These are phyloP conservation scores for Rhynchospora pubera DNA, from an alignment of 176 grass and related monocot species.

Conservation along the genomic window DNA sequence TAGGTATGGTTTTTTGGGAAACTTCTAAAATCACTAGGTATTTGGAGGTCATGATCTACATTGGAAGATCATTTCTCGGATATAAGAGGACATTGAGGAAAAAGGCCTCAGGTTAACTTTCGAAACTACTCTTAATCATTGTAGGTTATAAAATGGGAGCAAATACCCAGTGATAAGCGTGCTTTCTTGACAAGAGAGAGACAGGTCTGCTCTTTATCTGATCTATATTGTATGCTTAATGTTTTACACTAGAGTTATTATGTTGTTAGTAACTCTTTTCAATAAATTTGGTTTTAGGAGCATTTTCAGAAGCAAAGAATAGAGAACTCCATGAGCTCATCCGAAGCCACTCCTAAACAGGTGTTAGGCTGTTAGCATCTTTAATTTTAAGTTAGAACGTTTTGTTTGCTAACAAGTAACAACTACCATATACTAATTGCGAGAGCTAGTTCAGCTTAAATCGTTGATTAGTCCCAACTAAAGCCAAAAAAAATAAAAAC, in stretches of 20 bases:
- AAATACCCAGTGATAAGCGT: conserved; percentile 72
- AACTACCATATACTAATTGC: neutral
- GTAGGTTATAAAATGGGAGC: conserved; percentile 95
- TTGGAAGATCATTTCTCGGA: neutral
- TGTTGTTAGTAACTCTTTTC: neutral
- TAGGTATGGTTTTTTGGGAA: neutral
- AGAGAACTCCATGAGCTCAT: conserved; percentile 89
- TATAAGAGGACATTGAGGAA: neutral
- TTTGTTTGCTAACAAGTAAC: neutral
- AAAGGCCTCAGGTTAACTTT: neutral
- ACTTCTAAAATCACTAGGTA: neutral
- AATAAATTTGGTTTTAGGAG: conserved; percentile 54
- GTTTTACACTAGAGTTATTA: neutral
- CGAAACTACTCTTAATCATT: conserved; percentile 8
- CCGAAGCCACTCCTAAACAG: conserved; percentile 84
- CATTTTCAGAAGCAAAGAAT: conserved; percentile 98
- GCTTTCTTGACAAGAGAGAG: conserved; percentile 75
- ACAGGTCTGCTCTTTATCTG: conserved; percentile 41
- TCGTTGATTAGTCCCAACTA: neutral
- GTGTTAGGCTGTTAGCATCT: conserved; percentile 37
- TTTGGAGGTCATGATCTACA: neutral
- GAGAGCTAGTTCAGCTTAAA: neutral
- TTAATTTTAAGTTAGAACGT: neutral
- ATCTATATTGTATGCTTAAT: neutral
- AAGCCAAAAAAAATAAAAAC: neutral